Base-by-base conservation (phyloP, 352 stramenopile species). In the Paralagenidium karlingii region DNA sequence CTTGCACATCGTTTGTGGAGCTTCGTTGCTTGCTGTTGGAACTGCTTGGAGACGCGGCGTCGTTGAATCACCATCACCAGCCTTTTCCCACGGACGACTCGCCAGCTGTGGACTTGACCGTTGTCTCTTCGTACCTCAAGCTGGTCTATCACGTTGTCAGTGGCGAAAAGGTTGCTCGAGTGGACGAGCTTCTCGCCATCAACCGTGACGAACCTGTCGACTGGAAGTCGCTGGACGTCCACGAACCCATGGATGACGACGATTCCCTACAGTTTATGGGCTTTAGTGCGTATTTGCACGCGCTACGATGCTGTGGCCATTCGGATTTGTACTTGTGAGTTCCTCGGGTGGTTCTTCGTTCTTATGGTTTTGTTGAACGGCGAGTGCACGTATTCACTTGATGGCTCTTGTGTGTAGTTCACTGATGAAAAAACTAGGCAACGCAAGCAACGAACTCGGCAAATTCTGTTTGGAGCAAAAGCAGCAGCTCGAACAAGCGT, bases 361-460 rank as follows among this genome's bases (percentile, higher is more conserved):
- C 10, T 51, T 9, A 8, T 48, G 15, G 12, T 10, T 11, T 34
- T 37, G 9, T 4, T 13, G 19, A 10, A 3, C 7, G 11, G 37
- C 40, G 13, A 28, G 19, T 15, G 29, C 12, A 34, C 8, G 38
- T 15, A 40, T 55, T 29, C 13, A 27, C 24, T 27, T 32, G 33
- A 24, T 32, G 11, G 43, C 8, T 37, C 27, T 8, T 53, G 41
- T 53, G 32, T 44, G 24, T 58, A 89, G 76, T 22, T 43, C 78
- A 27, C 42, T 91, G 39, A 85, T 91, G 71, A 91, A 88, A 46
- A 91, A 91, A 33, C 51, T 91, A 0, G 77, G 77, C n/a, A 91
- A 91, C 24, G 64, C 74, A 1, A 83, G 71, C 27, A 91, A 91
- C 41, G 77, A 91, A 44, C 46, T 84, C 1, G 77, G 74, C 15